Conservation (phyloP, 164 flowering plant genomes). For the Magnolia sinica region DNA sequence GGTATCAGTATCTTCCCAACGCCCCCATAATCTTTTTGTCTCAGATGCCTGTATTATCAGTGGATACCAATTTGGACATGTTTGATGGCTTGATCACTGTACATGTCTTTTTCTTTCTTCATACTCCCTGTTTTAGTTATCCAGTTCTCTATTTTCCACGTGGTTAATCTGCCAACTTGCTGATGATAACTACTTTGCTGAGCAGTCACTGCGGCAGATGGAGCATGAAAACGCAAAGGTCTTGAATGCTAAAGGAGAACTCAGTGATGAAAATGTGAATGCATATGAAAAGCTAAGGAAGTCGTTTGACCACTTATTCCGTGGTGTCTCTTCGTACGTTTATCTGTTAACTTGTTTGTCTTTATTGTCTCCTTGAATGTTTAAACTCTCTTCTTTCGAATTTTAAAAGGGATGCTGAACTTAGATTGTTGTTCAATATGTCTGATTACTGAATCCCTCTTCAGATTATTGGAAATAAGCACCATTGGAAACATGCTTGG, state of each 20-base stretch:
- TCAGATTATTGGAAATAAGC: neutral
- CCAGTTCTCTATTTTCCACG: neutral
- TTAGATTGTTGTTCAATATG: neutral
- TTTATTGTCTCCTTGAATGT: neutral
- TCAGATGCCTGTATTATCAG: neutral
- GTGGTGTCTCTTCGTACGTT: constrained; percentile 88
- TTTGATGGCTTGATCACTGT: neutral
- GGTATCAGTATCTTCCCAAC: neutral
- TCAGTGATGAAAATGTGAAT: constrained; percentile 79
- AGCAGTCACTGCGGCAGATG: constrained; percentile 84
- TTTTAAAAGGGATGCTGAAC: neutral
- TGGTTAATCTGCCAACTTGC: neutral
- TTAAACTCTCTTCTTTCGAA: neutral
- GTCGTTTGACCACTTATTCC: constrained; percentile 81
- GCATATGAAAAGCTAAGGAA: constrained; percentile 92
- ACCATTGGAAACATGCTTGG: neutral
- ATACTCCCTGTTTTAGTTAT: neutral
- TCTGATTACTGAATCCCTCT: neutral
- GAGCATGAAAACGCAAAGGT: constrained; percentile 92
- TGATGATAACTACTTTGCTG: constrained; percentile 1
- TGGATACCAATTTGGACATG: neutral
- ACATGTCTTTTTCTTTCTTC: neutral
- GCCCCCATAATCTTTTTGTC: neutral
- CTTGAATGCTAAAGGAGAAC: constrained; percentile 92
- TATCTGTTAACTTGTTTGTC: neutral